These are phyloP conservation scores for Lactifluus volemus DNA, from an alignment of 768 basidiomycete genomes.

Conservation along the genomic window DNA sequence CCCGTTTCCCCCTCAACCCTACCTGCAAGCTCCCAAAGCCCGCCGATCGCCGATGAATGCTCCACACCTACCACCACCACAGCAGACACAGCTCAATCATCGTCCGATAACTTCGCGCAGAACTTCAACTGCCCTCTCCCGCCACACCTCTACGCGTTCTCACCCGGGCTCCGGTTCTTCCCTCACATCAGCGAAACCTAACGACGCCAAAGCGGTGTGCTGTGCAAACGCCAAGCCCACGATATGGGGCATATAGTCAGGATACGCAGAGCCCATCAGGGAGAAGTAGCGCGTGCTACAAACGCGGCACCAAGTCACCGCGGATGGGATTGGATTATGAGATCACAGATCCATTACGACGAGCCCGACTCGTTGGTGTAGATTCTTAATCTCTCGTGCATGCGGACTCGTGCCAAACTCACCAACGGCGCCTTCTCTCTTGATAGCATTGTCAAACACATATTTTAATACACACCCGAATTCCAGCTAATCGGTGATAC, in stretches of 20 bases:
- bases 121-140: constrained; percentile 29
- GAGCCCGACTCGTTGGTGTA: neutral
- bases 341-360: constrained; percentile 10
- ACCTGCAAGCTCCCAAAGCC: constrained; percentile 1
- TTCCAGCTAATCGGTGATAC: constrained; percentile 18
- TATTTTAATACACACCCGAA: constrained; percentile 17
- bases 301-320: constrained; percentile 19
- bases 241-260: constrained; percentile 5
- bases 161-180: constrained; percentile 33
- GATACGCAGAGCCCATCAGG: constrained; percentile 14
- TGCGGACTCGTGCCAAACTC: constrained; percentile 2
- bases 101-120: constrained; percentile 33
- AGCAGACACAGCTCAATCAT: constrained; percentile 8
- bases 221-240: constrained; percentile 13
- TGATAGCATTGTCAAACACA: constrained; percentile 3
- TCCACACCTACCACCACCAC: neutral
- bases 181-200: constrained; percentile 3
- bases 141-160: constrained; percentile 31
- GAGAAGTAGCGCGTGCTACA: constrained; percentile 14
- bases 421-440: constrained; percentile 7
- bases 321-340: constrained; percentile 1
- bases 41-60: neutral
- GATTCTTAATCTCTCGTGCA: constrained; percentile 14
- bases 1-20: constrained; percentile 11
- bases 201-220: constrained; percentile 8